Base-by-base conservation (phyloP, 1,139 yeast genomes). In the Nakaseomyces glabratus region DNA sequence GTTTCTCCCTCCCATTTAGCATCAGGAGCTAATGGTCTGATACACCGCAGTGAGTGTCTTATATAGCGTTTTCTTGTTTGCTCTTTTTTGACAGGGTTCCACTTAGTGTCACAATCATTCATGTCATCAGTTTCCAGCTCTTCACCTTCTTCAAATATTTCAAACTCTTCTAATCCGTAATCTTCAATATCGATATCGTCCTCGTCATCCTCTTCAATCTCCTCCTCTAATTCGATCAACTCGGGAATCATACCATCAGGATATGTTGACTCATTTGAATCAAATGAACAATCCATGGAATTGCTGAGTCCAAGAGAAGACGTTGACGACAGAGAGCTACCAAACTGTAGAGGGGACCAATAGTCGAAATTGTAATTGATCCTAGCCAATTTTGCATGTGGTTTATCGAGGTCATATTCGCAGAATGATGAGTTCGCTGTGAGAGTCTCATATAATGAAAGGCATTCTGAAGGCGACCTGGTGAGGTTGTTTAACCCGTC, bases 41-140 rank as follows among this genome's bases (percentile, higher is more conserved):
- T 72, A 45, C 81, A 75, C 33, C 79, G 64, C 22, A 74, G 52
- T 25, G 78, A 69, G 48, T 72, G 73, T 31, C 70, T 62, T 35
- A 69, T 62, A 43, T 61, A 63, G 42, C 68, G 69, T 33, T 68
- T 59, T 38, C 66, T 58, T 29, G 69, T 60, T 33, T 58, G 60
- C 10, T 49, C 35, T 42, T 65, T 68, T 12, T 56, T 57, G 4
- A 57, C 52, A 2, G 80, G 79, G 10, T 47, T 49, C 80, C 80
- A 73, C 48, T 73, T 71, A 20, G 40, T 45, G 4, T 13, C 24
- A n/a, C 21, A 30, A 4, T 34, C 39, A 8, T 30, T 20, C 19
- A 36, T 38, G 4, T 18, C 26, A 30, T 31, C 36, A 9, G 7
- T 8, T 19, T 12, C 31, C 7, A 32, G 31, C 5, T 7, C 20